phyloP scores from a whole-genome alignment of 2,329 filamentous ascomycete species.

The Periconia digitata region DNA sequence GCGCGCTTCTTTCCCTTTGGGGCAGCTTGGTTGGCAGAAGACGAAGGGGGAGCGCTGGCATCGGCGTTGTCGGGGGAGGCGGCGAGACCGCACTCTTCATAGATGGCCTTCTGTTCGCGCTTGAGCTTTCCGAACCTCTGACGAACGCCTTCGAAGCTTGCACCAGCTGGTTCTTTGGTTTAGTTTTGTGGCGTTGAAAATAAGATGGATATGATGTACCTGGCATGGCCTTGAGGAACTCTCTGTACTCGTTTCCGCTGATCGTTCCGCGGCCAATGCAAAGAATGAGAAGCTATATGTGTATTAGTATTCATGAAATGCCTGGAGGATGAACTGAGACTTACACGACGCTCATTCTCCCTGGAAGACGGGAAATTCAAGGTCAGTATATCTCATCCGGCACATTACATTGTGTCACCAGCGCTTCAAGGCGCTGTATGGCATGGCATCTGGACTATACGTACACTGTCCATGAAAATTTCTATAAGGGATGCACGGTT shows the following conservation, averaged over 20 bases:
- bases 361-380: conserved; percentile 11
- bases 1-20: conserved; percentile 3
- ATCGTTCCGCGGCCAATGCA: conserved; percentile 7
- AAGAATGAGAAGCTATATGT: conserved; percentile 26
- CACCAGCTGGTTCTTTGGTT: conserved; percentile 7
- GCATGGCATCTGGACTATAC: too few species aligned
- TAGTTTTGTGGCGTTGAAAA: conserved; percentile 13
- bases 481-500: background rate
- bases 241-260: background rate
- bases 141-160: background rate
- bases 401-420: too few species aligned
- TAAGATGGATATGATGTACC: conserved; percentile 1
- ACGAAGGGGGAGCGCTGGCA: background rate
- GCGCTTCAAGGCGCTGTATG: too few species aligned
- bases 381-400: background rate
- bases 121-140: conserved; percentile 3
- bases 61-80: conserved; percentile 10
- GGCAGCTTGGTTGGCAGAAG: background rate
- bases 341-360: conserved; percentile 15
- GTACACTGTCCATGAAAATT: background rate
- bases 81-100: conserved; percentile 15
- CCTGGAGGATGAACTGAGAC: background rate
- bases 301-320: background rate
- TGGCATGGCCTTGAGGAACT: background rate
- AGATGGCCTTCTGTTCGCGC: conserved; percentile 11